Evolutionary conservation across 257 asterid species (phyloP).

Genomic region (Solanum pinnatisectum): DNA sequence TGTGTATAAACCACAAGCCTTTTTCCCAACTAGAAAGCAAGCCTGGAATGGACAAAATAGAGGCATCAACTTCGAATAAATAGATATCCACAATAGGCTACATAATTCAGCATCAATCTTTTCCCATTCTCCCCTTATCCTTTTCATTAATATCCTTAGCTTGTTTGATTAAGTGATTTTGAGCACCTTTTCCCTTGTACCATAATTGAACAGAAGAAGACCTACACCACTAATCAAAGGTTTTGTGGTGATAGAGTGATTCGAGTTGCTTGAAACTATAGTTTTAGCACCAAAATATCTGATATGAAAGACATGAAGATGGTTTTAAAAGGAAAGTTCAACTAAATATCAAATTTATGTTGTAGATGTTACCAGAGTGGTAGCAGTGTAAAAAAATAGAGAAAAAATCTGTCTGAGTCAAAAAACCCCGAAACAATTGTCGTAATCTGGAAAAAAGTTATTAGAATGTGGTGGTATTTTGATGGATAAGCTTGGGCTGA

Average conservation of each 20-base stretch:
- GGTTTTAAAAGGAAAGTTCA: neutral
- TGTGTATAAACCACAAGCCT: neutral
- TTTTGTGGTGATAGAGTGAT: neutral
- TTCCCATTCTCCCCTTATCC: neutral
- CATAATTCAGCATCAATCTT: neutral
- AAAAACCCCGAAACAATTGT: neutral
- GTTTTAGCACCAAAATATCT: neutral
- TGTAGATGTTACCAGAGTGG: neutral
- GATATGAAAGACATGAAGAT: neutral
- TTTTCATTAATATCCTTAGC: neutral
- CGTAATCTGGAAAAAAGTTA: neutral
- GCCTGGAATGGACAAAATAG: neutral
- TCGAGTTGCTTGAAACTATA: neutral
- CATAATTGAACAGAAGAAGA: neutral
- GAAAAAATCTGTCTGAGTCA: neutral
- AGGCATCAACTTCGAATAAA: neutral
- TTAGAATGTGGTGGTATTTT: neutral
- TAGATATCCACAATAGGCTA: neutral
- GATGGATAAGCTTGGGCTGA: neutral
- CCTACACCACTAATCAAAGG: neutral
- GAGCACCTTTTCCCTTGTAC: neutral
- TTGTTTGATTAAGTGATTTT: neutral
- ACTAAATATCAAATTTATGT: neutral
- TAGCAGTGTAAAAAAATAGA: neutral
- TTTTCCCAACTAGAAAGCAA: neutral